These are phyloP conservation scores for Xylariaceae sp. DNA, from an alignment of 2,329 filamentous ascomycete genomes.

Conservation along the genomic window DNA sequence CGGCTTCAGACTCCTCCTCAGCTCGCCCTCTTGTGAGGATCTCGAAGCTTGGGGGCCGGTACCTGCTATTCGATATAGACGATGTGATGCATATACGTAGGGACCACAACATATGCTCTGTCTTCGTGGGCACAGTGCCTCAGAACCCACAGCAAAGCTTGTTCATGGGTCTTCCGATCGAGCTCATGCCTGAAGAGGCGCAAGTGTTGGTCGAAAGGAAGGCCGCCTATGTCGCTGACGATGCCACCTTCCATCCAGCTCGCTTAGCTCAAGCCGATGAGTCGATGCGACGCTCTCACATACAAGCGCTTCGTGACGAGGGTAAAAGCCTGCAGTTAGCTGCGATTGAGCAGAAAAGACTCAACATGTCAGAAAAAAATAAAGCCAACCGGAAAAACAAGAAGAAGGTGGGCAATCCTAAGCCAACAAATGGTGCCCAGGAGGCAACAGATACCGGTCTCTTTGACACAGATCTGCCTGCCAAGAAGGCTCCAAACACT, in stretches of 20 bases:
- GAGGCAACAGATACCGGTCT: slow-evolving; percentile 12
- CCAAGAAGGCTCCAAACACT: slow-evolving; percentile 1
- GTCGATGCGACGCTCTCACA: slow-evolving; percentile 58
- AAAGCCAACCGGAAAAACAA: slow-evolving; percentile 13
- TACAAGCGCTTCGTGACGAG: slow-evolving; percentile 51
- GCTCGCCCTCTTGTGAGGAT: slow-evolving; percentile 60
- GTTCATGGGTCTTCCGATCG: slow-evolving; percentile 82
- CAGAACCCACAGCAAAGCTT: slow-evolving; percentile 94
- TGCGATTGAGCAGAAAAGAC: slow-evolving; percentile 17
- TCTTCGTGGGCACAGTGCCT: slow-evolving; percentile 81
- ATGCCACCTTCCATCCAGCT: slow-evolving; percentile 64
- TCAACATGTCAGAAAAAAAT: slow-evolving; percentile 9
- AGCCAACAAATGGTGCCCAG: slow-evolving; percentile 1
- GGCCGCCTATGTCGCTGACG: slow-evolving; percentile 77
- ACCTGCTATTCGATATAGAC: slow-evolving; percentile 85
- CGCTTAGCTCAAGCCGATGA: slow-evolving; percentile 57
- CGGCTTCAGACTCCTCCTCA: slow-evolving; percentile 15
- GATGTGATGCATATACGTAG: slow-evolving; percentile 74
- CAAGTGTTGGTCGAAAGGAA: slow-evolving; percentile 73
- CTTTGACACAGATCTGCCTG: slow-evolving; percentile 16
- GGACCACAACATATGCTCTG: slow-evolving; percentile 77
- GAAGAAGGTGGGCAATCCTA: background rate
- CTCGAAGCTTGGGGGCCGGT: slow-evolving; percentile 73
- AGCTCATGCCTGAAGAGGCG: slow-evolving; percentile 89
- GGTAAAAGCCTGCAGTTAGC: slow-evolving; percentile 34